Conservation (phyloP, 148 eudicot species). For the Rhododendron griersonianum region DNA sequence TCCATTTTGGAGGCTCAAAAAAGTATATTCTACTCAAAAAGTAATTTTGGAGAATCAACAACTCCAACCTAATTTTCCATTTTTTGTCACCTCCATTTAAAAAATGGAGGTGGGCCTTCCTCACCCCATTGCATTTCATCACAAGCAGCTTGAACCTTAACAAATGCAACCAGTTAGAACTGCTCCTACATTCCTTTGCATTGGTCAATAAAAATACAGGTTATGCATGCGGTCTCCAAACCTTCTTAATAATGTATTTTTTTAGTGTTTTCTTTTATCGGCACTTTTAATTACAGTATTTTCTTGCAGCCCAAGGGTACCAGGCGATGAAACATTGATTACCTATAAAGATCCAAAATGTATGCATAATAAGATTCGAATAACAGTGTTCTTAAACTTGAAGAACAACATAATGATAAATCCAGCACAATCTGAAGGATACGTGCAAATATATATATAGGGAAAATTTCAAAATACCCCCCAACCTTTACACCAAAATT, state of each 20-base stretch:
- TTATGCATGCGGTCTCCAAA: slow-evolving; percentile 13
- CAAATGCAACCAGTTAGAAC: slow-evolving; percentile 1
- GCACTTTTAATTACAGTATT: slow-evolving; percentile 58
- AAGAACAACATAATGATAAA: not conserved
- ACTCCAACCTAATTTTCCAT: too few relatives aligned
- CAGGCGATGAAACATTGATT: slow-evolving; percentile 87
- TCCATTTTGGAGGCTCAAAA: too few relatives aligned
- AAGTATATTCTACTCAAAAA: too few relatives aligned
- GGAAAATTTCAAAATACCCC: too few relatives aligned
- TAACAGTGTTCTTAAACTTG: not conserved
- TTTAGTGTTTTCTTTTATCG: too few relatives aligned
- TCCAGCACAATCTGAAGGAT: not conserved
- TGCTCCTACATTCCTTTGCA: not conserved
- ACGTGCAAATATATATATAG: not conserved
- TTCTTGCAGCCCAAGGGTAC: slow-evolving; percentile 94
- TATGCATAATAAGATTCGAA: not conserved
- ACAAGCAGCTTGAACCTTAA: slow-evolving; percentile 95
- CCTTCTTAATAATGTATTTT: slow-evolving; percentile 78
- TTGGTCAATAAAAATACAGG: not conserved
- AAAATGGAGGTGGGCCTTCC: slow-evolving; percentile 93
- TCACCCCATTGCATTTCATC: slow-evolving; percentile 99
- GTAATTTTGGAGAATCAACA: too few relatives aligned
- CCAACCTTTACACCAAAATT: too few relatives aligned
- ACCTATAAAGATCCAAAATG: slow-evolving; percentile 39
- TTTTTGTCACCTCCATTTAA: slow-evolving; percentile 50